Base-by-base conservation (phyloP, 2,329 filamentous ascomycete genomes). In the Calonectria ilicicola region DNA sequence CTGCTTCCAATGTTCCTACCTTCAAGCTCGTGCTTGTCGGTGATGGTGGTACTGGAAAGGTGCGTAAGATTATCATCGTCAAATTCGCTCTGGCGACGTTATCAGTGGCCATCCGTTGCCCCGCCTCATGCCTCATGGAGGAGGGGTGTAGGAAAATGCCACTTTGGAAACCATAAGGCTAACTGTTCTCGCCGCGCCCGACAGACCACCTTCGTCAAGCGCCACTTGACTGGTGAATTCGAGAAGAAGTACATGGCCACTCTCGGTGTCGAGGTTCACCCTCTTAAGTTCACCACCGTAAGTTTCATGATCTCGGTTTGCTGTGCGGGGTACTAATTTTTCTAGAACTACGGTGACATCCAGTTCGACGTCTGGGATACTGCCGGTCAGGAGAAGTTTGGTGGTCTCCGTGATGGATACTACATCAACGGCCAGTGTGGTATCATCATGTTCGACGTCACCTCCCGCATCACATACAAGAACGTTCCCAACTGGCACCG, bases 181-280 rank as follows among this genome's bases (percentile, higher is more conserved):
- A 73, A 76, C 76, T 76, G 69, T 74, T 63, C 10, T 53, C 63
- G 32, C 47, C 38, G 67, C 49, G 35, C 19, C 51, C 65, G 60
- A 72, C 84, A 99, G 97, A 99, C 97, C 86, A 99, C 97, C 85
- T 99, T 99, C 88, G 97, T 99, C 91, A 99, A 99, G 94, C 97
- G 97, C 85, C 97, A 99, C 89, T 92, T 98, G 92, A 99, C 97
- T 85, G 97, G 97, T 86, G 97, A 99, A 87, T 99, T 99, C 86
- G 97, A 99, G 90, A 99, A 99, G 94, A 99, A 98, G 91, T 99
- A 99, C 90, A 98, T 99, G 87, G 97, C 97, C 83, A 99, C 97
- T 74, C 95, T 99, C 79, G 97, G 97, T 93, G 97, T 99, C 85
- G 97, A 99, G 87, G 97, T 99, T 80, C 97, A 99, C 91, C 97